Conservation (phyloP, 2,329 filamentous ascomycete species). For the Venturia pyrina region DNA sequence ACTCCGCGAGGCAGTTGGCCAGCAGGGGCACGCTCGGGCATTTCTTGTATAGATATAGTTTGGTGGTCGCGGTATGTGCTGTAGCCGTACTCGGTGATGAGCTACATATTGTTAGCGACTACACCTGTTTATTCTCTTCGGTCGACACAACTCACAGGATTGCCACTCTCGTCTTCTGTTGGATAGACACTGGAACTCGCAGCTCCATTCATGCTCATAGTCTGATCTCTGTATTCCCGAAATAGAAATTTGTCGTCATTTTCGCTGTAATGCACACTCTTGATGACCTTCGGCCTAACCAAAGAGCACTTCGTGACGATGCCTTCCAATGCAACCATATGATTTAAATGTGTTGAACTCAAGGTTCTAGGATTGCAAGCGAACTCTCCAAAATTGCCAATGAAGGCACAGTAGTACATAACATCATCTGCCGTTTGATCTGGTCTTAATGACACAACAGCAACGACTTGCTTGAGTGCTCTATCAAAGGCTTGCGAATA, state of each 20-base stretch:
- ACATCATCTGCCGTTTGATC: constrained; percentile 70
- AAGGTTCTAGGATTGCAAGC: constrained; percentile 90
- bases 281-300: constrained; percentile 93
- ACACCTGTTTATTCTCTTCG: constrained; percentile 4
- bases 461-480: constrained; percentile 80
- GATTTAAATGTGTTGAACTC: constrained; percentile 80
- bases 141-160: constrained; percentile 46
- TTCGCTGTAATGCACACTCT: constrained; percentile 95
- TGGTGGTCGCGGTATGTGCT: constrained; percentile 95
- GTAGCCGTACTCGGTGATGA: constrained; percentile 92
- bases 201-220: constrained; percentile 80
- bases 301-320: constrained; percentile 95
- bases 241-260: constrained; percentile 76
- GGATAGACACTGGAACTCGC: constrained; percentile 90
- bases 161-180: constrained; percentile 85
- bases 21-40: constrained; percentile 92
- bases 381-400: constrained; percentile 90
- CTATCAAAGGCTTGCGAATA: constrained; percentile 80
- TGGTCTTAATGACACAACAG: constrained; percentile 65
- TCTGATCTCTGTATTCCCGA: constrained; percentile 89
- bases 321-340: constrained; percentile 94
- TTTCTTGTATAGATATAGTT: constrained; percentile 96
- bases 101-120: constrained; percentile 24
- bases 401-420: constrained; percentile 90
- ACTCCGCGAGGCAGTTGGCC: constrained; percentile 92